A percentile compares a stretch with the other conserved stretches of the same genome.
These are phyloP conservation scores for Hypomontagnella monticulosa DNA, from an alignment of 495 filamentous ascomycete species.

Conservation along the genomic window DNA sequence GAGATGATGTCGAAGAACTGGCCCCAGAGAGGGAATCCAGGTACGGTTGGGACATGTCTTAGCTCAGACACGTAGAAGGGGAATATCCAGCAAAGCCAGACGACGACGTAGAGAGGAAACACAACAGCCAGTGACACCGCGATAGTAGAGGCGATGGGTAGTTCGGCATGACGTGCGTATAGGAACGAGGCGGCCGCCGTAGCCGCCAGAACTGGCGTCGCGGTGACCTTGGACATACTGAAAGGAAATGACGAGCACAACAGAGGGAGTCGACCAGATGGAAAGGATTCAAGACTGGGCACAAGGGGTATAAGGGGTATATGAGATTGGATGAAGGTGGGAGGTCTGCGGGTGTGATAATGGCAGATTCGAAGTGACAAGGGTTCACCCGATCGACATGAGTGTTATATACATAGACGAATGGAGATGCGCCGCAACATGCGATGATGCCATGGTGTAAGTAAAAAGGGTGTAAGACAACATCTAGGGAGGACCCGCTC, in stretches of 20 bases:
- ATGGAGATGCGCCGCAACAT: constrained; percentile 19
- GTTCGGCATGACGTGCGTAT: constrained; percentile 36
- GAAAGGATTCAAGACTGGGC: background rate
- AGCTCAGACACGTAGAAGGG: constrained; percentile 56
- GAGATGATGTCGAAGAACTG: constrained; percentile 53
- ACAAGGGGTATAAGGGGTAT: constrained; percentile 21
- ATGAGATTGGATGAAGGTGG: constrained; percentile 24
- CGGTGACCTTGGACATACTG: constrained; percentile 38
- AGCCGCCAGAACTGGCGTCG: constrained; percentile 29
- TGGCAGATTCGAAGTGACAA: background rate
- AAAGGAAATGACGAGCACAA: constrained; percentile 1
- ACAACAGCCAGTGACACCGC: constrained; percentile 24
- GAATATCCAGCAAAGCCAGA: constrained; percentile 53
- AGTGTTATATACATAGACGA: constrained; percentile 33
- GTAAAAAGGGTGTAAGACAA: constrained; percentile 31
- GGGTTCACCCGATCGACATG: constrained; percentile 28
- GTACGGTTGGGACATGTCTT: constrained; percentile 55
- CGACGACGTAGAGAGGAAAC: constrained; percentile 36
- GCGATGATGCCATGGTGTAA: constrained; percentile 29
- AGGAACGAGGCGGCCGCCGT: constrained; percentile 38
- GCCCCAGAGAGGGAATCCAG: constrained; percentile 55
- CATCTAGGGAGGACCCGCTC: constrained; percentile 29
- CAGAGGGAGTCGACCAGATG: background rate
- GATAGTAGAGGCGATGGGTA: constrained; percentile 22
- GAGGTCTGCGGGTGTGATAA: background rate